phyloP scores from a whole-genome alignment of 2,329 filamentous ascomycete genomes.

The Sclerotinia glacialis region DNA sequence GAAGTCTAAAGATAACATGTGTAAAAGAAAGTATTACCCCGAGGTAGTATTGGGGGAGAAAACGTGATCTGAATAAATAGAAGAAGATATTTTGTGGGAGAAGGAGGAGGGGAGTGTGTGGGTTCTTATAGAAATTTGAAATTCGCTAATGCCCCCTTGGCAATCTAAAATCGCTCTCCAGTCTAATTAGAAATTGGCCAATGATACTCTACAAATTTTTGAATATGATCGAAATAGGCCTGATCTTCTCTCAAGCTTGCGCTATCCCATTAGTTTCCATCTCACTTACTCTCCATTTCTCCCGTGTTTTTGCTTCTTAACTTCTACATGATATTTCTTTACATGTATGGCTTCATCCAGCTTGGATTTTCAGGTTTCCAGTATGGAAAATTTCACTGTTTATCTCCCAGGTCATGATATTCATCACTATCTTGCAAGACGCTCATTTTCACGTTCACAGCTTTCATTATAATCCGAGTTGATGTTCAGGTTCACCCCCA shows the following conservation, averaged over 20 bases:
- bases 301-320: neutral
- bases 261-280: neutral
- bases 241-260: too few relatives aligned
- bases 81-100: neutral
- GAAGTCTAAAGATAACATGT: too few relatives aligned
- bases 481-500: neutral
- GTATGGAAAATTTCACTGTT: too few relatives aligned
- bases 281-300: neutral
- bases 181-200: neutral
- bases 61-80: neutral
- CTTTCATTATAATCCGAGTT: accelerated
- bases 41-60: too few relatives aligned
- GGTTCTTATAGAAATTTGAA: neutral
- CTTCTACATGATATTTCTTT: neutral
- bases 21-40: too few relatives aligned
- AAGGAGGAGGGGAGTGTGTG: neutral
- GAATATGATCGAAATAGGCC: neutral
- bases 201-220: accelerated
- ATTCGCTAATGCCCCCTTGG: neutral
- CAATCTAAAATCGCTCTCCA: neutral
- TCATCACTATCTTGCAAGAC: neutral
- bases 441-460: neutral
- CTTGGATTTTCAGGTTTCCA: too few relatives aligned
- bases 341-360: accelerated
- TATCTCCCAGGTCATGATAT: accelerated